Evolutionary conservation across 148 eudicot genomes (phyloP).

Genomic region (Cornus controversa): DNA sequence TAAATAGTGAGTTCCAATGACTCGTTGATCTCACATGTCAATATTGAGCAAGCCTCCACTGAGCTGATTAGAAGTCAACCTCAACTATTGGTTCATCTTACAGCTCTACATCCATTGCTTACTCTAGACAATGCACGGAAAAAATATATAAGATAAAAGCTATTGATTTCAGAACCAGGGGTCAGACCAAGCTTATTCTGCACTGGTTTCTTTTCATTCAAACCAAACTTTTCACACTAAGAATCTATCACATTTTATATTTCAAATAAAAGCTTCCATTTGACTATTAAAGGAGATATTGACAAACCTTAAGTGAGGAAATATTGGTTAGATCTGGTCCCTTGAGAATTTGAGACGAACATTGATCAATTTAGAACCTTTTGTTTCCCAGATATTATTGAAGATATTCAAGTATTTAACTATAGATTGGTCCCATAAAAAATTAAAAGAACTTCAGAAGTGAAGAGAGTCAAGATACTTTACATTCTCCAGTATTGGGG

Average conservation of each 20-base stretch:
- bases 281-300: not conserved
- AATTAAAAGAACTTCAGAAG: slow-evolving; percentile 2
- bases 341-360: not conserved
- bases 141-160: not conserved
- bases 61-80: no score
- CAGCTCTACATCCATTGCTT: no score
- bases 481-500: slow-evolving; percentile 88
- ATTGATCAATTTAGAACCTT: not conserved
- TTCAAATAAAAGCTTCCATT: no score
- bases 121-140: not conserved
- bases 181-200: not conserved
- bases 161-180: not conserved
- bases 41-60: no score
- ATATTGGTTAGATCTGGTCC: not conserved
- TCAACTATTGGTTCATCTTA: no score
- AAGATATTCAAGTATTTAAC: not conserved
- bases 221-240: no score
- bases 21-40: no score
- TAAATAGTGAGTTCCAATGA: no score
- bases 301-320: not conserved
- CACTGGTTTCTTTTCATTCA: no score
- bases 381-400: not conserved
- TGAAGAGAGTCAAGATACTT: slow-evolving; percentile 14
- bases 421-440: not conserved
- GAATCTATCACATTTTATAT: no score